phyloP scores from a whole-genome alignment of 2,329 filamentous ascomycete species.

The Proliferodiscus dingleyae region DNA sequence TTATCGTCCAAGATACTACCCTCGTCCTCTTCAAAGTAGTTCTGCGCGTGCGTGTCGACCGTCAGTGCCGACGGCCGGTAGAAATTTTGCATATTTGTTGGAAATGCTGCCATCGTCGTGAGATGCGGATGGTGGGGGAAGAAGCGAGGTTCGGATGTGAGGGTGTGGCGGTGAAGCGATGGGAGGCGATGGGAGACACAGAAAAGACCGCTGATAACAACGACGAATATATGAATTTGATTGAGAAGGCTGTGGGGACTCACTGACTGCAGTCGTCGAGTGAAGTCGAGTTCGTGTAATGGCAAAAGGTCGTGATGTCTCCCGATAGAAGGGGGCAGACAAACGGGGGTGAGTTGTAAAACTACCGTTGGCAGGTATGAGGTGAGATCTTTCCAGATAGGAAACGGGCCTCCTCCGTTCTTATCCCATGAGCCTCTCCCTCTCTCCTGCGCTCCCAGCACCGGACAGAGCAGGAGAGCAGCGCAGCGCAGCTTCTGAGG shows the following conservation, averaged over 20 bases:
- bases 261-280: conserved; percentile 8
- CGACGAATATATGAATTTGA: conserved; percentile 6
- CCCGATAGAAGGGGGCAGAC: conserved; percentile 11
- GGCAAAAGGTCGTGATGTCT: conserved; percentile 14
- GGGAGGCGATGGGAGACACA: conserved; percentile 19
- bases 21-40: conserved; percentile 59
- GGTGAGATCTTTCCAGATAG: conserved; percentile 20
- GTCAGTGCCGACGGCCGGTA: conserved; percentile 30
- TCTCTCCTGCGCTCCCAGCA: no score
- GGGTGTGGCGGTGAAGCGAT: conserved; percentile 27
- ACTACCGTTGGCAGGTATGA: conserved; percentile 22
- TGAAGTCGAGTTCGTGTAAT: conserved; percentile 18
- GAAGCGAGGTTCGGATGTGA: conserved; percentile 24
- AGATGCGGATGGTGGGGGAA: conserved; percentile 14
- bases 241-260: neutral
- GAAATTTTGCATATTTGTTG: conserved; percentile 27
- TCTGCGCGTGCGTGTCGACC: conserved; percentile 35
- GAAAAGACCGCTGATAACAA: conserved; percentile 14
- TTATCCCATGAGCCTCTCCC: conserved; percentile 21
- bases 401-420: conserved; percentile 24
- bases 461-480: conserved; percentile 9
- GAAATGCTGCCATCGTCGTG: conserved; percentile 28
- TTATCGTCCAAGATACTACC: conserved; percentile 55
- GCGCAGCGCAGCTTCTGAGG: conserved; percentile 2
- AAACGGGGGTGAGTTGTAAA: conserved; percentile 16